Percentiles rank a stretch among this genome's conserved stretches.
Evolutionary conservation across 208 protist genomes (phyloP).

Genomic region (Trypanosoma caninum): DNA sequence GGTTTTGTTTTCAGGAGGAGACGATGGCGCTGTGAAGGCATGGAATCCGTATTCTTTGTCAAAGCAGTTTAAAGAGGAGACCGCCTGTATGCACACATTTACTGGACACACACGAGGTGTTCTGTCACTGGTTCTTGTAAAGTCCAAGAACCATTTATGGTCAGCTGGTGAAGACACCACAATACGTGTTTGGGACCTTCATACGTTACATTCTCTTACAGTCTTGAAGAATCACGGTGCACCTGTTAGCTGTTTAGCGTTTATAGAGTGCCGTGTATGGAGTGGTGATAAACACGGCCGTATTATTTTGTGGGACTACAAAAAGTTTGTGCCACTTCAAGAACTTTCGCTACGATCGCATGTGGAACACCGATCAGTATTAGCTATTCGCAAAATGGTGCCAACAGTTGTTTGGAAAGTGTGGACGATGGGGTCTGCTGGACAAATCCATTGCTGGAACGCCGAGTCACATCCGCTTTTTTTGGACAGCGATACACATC

Average conservation of each 20-base stretch:
- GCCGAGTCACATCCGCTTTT: slow-evolving; percentile 71
- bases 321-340: slow-evolving; percentile 57
- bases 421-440: slow-evolving; percentile 61
- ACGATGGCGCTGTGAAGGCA: slow-evolving; percentile 70
- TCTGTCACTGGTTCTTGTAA: slow-evolving; percentile 42
- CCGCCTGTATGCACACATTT: slow-evolving; percentile 56
- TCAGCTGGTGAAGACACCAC: slow-evolving; percentile 76
- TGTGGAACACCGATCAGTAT: slow-evolving; percentile 31
- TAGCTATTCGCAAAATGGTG: slow-evolving; percentile 61
- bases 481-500: slow-evolving; percentile 25
- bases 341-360: slow-evolving; percentile 49
- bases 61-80: slow-evolving; percentile 17
- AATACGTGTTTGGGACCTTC: slow-evolving; percentile 78
- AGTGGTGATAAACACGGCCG: slow-evolving; percentile 79
- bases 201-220: slow-evolving; percentile 45
- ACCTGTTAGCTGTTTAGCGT: slow-evolving; percentile 50
- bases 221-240: slow-evolving; percentile 57
- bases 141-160: slow-evolving; percentile 70
- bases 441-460: slow-evolving; percentile 83
- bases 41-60: slow-evolving; percentile 65
- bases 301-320: slow-evolving; percentile 81
- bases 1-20: slow-evolving; percentile 77
- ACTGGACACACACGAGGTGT: slow-evolving; percentile 48
- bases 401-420: slow-evolving; percentile 59
- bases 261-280: slow-evolving; percentile 75